Evolutionary conservation across 2,329 filamentous ascomycete genomes (phyloP), one percentile per base, ranked within the genome.

Genomic region (Ustulina deusta): DNA sequence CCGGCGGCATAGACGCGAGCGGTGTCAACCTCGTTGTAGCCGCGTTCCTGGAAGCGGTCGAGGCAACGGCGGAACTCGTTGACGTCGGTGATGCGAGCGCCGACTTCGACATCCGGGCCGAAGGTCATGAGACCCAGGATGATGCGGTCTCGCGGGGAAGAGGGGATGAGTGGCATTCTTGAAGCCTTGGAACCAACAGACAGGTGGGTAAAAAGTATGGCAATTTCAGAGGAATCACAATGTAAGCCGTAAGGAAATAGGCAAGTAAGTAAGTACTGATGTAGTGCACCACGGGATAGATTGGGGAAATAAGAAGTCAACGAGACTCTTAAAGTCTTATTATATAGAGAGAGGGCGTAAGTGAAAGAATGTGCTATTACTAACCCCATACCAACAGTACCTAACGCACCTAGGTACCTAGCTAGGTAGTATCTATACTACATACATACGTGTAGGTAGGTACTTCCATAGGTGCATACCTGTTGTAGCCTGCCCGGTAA

Each of bases 81-180:
- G 1, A 85, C 36, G 63, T 84, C 82, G 10, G 92, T 94, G 75
- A 97, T 89, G 52, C 93, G 89, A 51, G 91, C 92, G 40, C 92
- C 93, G 13, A 77, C 73, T 13, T 77, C 73, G 66, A 85, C 84
- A 65, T 88, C 86, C 2, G 92, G 89, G 34, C 91, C 92, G 82
- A 93, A 94, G 76, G 91, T 94, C 93, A 97, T 96, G 62, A 94
- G 85, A 71, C 93, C 93, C 44, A 97, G 89, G 83, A 97, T 93
- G 74, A 93, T 84, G 70, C 91, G 87, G 71, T 90, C 86, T 73
- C 89, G 91, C 63, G 78, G 75, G 38, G 76, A 78, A 55, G 80
- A 78, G 15, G 76, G 78, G 71, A 84, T 73, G 68, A 85, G 82
- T 76, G 84, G 82, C 84, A 86, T 86, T 34, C 71, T 81, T n/a